Conservation (phyloP, 2,329 filamentous ascomycete genomes). For the Fusarium avenaceum region DNA sequence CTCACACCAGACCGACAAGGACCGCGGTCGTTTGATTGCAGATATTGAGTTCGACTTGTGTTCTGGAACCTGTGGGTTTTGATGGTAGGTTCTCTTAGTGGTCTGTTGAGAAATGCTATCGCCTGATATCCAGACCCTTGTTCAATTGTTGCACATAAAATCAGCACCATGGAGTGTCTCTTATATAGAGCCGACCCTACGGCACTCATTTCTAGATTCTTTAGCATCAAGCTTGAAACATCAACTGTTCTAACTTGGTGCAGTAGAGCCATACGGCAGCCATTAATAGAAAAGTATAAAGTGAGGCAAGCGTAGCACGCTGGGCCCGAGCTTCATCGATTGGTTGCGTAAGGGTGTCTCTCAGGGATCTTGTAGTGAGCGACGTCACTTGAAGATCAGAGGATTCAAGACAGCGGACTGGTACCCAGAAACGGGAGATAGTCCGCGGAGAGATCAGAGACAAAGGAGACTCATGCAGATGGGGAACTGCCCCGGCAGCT, state of each 20-base stretch:
- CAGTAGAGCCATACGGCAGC: constrained; percentile 27
- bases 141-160: constrained; percentile 20
- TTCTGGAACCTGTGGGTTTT: constrained; percentile 45
- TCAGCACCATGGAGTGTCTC: neutral
- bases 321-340: constrained; percentile 31
- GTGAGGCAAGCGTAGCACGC: constrained; percentile 27
- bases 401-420: constrained; percentile 33
- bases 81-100: constrained; percentile 27
- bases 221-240: constrained; percentile 18
- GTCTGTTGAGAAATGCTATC: constrained; percentile 37
- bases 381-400: constrained; percentile 40
- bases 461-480: constrained; percentile 43
- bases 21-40: constrained; percentile 22
- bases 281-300: constrained; percentile 31
- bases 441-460: constrained; percentile 44
- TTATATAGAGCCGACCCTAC: neutral
- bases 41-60: constrained; percentile 32
- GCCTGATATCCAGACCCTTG: constrained; percentile 32
- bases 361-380: constrained; percentile 20
- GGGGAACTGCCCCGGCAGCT: constrained; percentile 47
- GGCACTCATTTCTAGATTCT: neutral
- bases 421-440: constrained; percentile 21
- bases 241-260: constrained; percentile 13
- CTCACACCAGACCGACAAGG: constrained; percentile 35
- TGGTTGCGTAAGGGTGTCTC: constrained; percentile 12